phyloP scores from a whole-genome alignment of 2,329 filamentous ascomycete species.

The Cladophialophora yegresii region DNA sequence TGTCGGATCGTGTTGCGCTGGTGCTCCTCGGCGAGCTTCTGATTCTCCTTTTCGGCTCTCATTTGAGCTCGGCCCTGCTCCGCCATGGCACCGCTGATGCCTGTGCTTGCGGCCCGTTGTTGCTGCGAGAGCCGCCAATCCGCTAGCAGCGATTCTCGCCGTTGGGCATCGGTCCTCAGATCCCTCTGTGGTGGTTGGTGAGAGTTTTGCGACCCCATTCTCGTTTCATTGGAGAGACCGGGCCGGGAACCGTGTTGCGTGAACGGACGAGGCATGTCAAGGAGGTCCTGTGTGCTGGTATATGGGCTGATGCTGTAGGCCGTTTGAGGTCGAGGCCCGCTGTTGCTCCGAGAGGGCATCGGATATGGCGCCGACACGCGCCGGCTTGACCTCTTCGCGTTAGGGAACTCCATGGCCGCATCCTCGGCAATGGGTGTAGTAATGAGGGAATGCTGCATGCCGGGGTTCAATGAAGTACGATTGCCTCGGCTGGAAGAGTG shows the following conservation, averaged over 20 bases:
- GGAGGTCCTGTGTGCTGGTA: conserved; percentile 8
- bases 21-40: conserved; percentile 61
- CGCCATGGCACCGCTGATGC: conserved; percentile 40
- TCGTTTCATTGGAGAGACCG: conserved; percentile 51
- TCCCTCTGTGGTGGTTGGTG: conserved; percentile 29
- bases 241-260: conserved; percentile 18
- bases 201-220: conserved; percentile 27
- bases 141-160: conserved; percentile 60
- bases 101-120: conserved; percentile 53
- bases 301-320: conserved; percentile 4
- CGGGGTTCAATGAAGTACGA: conserved; percentile 19
- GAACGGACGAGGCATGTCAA: conserved; percentile 7
- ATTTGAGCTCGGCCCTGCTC: conserved; percentile 49
- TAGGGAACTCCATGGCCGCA: conserved; percentile 28
- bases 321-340: conserved; percentile 14
- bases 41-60: conserved; percentile 64
- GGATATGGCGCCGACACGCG: conserved; percentile 23
- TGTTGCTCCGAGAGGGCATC: conserved; percentile 14
- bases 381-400: conserved; percentile 16
- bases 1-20: conserved; percentile 60
- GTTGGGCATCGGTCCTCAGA: conserved; percentile 15
- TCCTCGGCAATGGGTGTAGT: conserved; percentile 34
- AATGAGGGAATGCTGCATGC: conserved; percentile 22
- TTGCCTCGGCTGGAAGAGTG: conserved; percentile 14
- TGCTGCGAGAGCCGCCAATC: conserved; percentile 67